These are phyloP conservation scores for Fusarium graminum DNA, from an alignment of 2,329 filamentous ascomycete genomes.

Conservation along the genomic window DNA sequence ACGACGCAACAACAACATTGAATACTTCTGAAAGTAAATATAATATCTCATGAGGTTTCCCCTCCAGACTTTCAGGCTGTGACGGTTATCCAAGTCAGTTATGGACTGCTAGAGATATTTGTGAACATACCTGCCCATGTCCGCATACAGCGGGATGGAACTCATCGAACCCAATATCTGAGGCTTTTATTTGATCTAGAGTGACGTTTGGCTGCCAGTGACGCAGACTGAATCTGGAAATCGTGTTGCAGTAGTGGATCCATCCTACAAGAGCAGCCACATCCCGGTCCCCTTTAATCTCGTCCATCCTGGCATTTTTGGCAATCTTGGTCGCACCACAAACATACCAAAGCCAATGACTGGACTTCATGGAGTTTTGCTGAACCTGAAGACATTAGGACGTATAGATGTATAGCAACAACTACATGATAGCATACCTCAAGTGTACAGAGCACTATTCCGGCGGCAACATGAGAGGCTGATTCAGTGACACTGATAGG, in stretches of 20 bases:
- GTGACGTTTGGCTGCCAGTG: conserved; percentile 37
- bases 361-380: conserved; percentile 29
- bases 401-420: rapidly evolving
- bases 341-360: conserved; percentile 42
- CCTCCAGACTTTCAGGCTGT: neutral
- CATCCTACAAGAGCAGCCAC: conserved; percentile 29
- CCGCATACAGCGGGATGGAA: conserved; percentile 29
- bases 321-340: conserved; percentile 38
- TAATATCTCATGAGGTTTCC: conserved; percentile 21
- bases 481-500: conserved; percentile 2
- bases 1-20: conserved; percentile 4
- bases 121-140: neutral
- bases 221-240: conserved; percentile 34
- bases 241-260: conserved; percentile 35
- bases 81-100: rapidly evolving
- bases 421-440: conserved; percentile 5
- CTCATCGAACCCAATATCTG: neutral
- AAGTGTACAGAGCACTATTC: conserved; percentile 35
- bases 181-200: rapidly evolving
- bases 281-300: conserved; percentile 2
- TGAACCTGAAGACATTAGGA: conserved; percentile 26
- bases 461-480: conserved; percentile 39
- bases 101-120: rapidly evolving
- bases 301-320: conserved; percentile 21
- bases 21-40: conserved; percentile 35